These are phyloP conservation scores for Pichia sp. DNA, from an alignment of 1,139 yeast genomes.

Conservation along the genomic window DNA sequence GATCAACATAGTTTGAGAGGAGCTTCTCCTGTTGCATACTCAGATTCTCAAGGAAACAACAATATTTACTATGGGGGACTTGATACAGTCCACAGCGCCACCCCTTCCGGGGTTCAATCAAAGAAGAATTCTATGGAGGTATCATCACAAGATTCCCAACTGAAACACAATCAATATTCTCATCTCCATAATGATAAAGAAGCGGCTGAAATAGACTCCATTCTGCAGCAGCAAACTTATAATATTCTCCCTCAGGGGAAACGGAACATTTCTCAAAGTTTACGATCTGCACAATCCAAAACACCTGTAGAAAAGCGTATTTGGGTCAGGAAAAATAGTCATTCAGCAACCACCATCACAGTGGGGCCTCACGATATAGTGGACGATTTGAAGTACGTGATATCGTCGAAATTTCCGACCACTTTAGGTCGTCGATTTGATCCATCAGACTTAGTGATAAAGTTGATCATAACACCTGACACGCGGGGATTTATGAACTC, in stretches of 20 bases:
- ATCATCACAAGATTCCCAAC: not conserved
- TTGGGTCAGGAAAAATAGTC: slow-evolving; percentile 59
- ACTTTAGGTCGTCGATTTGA: slow-evolving; percentile 59
- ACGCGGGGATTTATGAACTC: not conserved
- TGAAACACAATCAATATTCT: not conserved
- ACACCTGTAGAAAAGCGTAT: slow-evolving; percentile 37
- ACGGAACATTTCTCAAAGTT: not conserved
- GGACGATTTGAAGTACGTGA: slow-evolving; percentile 66
- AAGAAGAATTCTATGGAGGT: not conserved
- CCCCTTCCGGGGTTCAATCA: not conserved
- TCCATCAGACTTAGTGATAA: slow-evolving; percentile 61
- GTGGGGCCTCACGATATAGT: slow-evolving; percentile 55
- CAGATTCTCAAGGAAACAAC: not conserved
- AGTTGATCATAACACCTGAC: slow-evolving; percentile 31
- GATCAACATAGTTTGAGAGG: not conserved
- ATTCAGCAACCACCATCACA: slow-evolving; percentile 63
- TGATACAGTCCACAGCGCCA: not conserved
- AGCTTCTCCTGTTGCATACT: not conserved
- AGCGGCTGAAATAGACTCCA: not conserved
- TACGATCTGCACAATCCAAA: not conserved
- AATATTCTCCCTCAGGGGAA: not conserved
- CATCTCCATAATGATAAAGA: not conserved
- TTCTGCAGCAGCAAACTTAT: not conserved
- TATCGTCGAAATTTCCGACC: slow-evolving; percentile 63
- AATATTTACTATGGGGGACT: not conserved